Evolutionary conservation across 2,329 filamentous ascomycete genomes (phyloP).

Genomic region (Thielaviopsis ethacetica): DNA sequence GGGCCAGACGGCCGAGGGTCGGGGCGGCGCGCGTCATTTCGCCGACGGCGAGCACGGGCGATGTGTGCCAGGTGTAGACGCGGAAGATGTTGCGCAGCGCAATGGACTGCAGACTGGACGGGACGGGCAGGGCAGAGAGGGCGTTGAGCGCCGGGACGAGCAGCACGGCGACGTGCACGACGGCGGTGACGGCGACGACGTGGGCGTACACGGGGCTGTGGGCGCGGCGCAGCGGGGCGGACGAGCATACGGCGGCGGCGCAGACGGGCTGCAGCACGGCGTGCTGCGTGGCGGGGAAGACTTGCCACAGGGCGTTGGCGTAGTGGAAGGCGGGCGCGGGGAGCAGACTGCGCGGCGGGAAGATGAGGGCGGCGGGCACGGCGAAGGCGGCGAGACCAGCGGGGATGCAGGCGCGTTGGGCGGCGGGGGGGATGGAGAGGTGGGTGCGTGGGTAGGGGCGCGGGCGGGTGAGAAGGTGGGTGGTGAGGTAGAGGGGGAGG

Average conservation of each 20-base stretch:
- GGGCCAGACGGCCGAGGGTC: no score
- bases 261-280: neutral
- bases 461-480: slow-evolving; percentile 4
- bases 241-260: neutral
- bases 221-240: neutral
- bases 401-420: neutral
- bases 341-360: neutral
- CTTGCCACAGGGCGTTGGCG: slow-evolving; percentile 5
- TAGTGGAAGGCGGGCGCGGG: neutral
- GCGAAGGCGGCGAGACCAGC: slow-evolving; percentile 1
- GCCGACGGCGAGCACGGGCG: no score
- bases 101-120: no score
- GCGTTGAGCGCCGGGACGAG: no score
- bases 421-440: neutral
- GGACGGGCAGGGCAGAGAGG: no score
- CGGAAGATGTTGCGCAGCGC: no score
- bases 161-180: no score
- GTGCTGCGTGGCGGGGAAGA: slow-evolving; percentile 1
- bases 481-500: slow-evolving; percentile 2
- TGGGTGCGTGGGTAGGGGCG: neutral
- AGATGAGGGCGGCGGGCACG: neutral
- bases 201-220: neutral
- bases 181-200: neutral
- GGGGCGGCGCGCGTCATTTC: no score
- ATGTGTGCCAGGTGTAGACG: no score